phyloP scores from a whole-genome alignment of 2,329 filamentous ascomycete genomes.

The Verticillium nonalfalfae region DNA sequence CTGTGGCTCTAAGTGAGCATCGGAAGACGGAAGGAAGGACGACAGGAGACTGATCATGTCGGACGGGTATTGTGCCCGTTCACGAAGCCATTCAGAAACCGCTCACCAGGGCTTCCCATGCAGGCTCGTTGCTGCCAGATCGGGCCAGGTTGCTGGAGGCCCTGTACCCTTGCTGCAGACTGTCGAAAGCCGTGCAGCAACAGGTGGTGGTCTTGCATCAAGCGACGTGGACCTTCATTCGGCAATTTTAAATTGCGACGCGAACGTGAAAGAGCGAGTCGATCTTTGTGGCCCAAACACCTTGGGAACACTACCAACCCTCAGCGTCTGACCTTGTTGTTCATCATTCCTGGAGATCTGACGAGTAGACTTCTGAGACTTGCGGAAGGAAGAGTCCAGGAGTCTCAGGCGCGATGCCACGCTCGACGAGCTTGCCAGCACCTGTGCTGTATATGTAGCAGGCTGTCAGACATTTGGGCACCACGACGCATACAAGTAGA shows the following conservation, averaged over 20 bases:
- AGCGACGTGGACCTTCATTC: not conserved
- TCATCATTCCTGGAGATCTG: not conserved
- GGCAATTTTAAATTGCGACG: not conserved
- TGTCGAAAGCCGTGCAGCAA: not conserved
- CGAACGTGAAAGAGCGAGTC: not conserved
- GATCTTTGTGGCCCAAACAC: not conserved
- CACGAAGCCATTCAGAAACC: not conserved
- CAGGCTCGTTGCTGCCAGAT: not conserved
- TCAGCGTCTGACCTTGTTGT: not conserved
- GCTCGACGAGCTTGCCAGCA: not conserved
- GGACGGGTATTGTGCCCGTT: not conserved
- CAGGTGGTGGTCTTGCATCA: not conserved
- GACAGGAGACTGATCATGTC: not conserved
- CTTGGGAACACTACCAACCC: not conserved
- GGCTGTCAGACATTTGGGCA: not conserved
- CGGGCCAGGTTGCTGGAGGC: not conserved
- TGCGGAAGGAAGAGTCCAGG: not conserved
- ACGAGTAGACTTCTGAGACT: not conserved
- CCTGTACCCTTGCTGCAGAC: not conserved
- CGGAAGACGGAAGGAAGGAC: not conserved
- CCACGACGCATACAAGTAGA: not conserved
- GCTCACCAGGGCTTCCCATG: not conserved
- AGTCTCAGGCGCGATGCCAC: not conserved
- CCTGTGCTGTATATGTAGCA: not conserved
- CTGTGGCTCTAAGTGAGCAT: too few relatives aligned